phyloP scores from a whole-genome alignment of 441 rosid genomes.

The Croton laevigatus region DNA sequence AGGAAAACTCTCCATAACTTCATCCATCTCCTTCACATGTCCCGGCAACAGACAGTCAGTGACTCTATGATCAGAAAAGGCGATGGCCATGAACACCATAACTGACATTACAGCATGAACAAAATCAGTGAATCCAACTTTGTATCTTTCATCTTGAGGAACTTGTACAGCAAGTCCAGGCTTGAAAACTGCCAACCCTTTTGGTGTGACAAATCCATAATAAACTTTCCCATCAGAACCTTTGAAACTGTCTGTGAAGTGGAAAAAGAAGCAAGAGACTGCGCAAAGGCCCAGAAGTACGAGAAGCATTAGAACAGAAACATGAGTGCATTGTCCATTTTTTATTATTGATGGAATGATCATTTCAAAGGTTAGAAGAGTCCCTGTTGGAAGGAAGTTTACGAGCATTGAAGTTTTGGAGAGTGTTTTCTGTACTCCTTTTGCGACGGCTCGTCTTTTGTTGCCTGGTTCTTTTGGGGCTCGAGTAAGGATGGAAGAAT shows the following conservation, averaged over 20 bases:
- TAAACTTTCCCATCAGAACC: slow-evolving; percentile 68
- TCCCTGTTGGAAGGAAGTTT: slow-evolving; percentile 85
- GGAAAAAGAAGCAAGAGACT: slow-evolving; percentile 88
- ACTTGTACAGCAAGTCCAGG: slow-evolving; percentile 58
- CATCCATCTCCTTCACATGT: slow-evolving; percentile 78
- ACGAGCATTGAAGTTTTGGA: slow-evolving; percentile 84
- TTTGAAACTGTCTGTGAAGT: slow-evolving; percentile 86
- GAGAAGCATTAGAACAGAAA: slow-evolving; percentile 61
- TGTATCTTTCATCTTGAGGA: slow-evolving; percentile 68
- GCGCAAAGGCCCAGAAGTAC: slow-evolving; percentile 64
- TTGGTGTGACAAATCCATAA: slow-evolving; percentile 78
- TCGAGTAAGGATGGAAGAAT: neutral
- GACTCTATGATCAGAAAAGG: slow-evolving; percentile 70
- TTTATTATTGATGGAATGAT: slow-evolving; percentile 68
- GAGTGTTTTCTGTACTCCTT: slow-evolving; percentile 51
- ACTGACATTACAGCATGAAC: slow-evolving; percentile 86
- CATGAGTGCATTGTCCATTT: slow-evolving; percentile 62
- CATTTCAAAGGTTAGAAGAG: slow-evolving; percentile 87
- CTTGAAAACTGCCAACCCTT: slow-evolving; percentile 81
- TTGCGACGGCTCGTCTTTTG: slow-evolving; percentile 33
- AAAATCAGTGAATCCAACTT: slow-evolving; percentile 58
- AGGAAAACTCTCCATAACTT: slow-evolving; percentile 88
- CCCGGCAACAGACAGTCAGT: slow-evolving; percentile 66
- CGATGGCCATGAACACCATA: slow-evolving; percentile 81
- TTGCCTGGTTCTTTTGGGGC: slow-evolving; percentile 25